A percentile compares a stretch with the other conserved stretches of the same genome.
Evolutionary conservation across 2,329 filamentous ascomycete genomes (phyloP).

Genomic region (Penicillium sp.): DNA sequence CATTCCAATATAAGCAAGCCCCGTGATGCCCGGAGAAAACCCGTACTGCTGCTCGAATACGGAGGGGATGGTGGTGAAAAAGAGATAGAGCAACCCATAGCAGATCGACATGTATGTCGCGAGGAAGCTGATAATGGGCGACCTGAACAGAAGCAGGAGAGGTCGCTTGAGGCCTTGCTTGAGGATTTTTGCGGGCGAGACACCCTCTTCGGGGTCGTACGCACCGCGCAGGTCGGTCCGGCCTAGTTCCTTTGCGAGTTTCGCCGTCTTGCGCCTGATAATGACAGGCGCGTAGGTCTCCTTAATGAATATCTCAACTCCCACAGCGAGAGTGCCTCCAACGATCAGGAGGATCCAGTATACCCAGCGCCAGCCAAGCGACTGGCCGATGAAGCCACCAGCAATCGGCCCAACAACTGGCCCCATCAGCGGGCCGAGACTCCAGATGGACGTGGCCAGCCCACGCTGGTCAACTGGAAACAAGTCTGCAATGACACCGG

Average conservation of each 20-base stretch:
- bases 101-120: constrained; percentile 57
- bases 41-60: constrained; percentile 57
- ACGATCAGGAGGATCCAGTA: constrained; percentile 47
- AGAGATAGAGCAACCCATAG: constrained; percentile 63
- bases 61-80: constrained; percentile 59
- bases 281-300: constrained; percentile 39
- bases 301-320: constrained; percentile 30
- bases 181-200: constrained; percentile 38
- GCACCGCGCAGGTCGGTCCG: constrained; percentile 30
- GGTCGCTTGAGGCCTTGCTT: constrained; percentile 53
- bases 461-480: constrained; percentile 50
- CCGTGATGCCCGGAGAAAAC: constrained; percentile 53
- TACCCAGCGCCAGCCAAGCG: constrained; percentile 43
- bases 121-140: constrained; percentile 58
- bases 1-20: constrained; percentile 55
- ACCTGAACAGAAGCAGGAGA: constrained; percentile 57
- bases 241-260: constrained; percentile 29
- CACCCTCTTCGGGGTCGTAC: constrained; percentile 22
- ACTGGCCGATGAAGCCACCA: constrained; percentile 40
- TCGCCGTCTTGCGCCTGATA: constrained; percentile 31
- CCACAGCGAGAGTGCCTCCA: constrained; percentile 28
- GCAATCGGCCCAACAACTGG: constrained; percentile 41
- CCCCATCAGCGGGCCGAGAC: constrained; percentile 42
- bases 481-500: constrained; percentile 53
- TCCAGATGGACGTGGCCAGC: constrained; percentile 50